Evolutionary conservation across 257 asterid species (phyloP).

Genomic region (Echites panduratus): DNA sequence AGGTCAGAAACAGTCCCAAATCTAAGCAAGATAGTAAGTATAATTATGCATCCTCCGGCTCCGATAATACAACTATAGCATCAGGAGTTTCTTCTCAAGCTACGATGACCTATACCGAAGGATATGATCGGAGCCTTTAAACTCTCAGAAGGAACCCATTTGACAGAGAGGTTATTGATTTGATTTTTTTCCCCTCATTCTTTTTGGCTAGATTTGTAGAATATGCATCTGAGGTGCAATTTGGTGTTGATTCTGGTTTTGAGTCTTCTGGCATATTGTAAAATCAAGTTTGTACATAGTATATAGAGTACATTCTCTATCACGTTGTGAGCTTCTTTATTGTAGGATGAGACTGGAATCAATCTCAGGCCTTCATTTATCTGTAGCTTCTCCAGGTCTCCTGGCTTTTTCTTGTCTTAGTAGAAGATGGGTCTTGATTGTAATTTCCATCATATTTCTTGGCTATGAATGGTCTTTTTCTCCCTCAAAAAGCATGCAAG

Average conservation of each 20-base stretch:
- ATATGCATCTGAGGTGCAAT: not conserved
- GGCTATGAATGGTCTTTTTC: not conserved
- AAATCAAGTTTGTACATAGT: not conserved
- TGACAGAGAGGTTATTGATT: not conserved
- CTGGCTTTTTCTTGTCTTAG: not conserved
- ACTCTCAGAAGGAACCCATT: not conserved
- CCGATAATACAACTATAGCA: conserved; percentile 39
- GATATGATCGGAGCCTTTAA: conserved; percentile 24
- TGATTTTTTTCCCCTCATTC: not conserved
- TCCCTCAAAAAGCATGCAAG: not conserved
- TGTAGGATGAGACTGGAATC: not conserved
- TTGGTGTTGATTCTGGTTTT: not conserved
- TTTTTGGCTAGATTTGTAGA: not conserved
- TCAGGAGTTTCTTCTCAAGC: conserved; percentile 50
- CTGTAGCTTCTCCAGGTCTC: not conserved
- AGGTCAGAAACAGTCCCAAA: conserved; percentile 44
- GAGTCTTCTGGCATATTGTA: not conserved
- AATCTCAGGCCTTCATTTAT: not conserved
- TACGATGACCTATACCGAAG: conserved; percentile 38
- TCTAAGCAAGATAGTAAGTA: conserved; percentile 24
- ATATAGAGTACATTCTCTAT: not conserved
- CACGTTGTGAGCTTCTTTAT: not conserved
- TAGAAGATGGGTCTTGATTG: not conserved
- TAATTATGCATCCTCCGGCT: conserved; percentile 45
- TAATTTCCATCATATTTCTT: not conserved